These are phyloP conservation scores for Aspergillus sp. DNA, from an alignment of 2,329 filamentous ascomycete genomes.

Conservation along the genomic window DNA sequence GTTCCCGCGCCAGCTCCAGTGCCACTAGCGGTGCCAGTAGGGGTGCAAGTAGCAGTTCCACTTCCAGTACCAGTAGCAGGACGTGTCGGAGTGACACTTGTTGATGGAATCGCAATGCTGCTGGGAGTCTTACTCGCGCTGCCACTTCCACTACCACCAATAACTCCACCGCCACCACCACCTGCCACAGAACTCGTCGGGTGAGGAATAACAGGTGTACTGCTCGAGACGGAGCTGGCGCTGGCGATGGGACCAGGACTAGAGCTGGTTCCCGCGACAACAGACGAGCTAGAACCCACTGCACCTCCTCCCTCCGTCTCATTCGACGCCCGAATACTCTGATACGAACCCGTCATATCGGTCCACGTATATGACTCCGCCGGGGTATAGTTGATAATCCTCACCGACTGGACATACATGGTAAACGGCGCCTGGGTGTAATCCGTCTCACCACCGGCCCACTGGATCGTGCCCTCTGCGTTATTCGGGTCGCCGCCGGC, in stretches of 20 bases:
- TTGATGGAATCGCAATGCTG: neutral
- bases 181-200: neutral
- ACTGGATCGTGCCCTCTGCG: conserved; percentile 56
- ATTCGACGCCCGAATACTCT: conserved; percentile 57
- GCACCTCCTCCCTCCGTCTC: neutral
- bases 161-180: neutral
- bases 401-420: conserved; percentile 69
- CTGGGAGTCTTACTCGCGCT: neutral
- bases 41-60: no score
- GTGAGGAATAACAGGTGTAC: neutral
- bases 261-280: neutral
- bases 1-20: no score
- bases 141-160: neutral
- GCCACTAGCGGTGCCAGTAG: no score
- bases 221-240: neutral
- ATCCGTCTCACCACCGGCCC: conserved; percentile 70
- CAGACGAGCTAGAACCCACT: neutral
- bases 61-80: neutral
- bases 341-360: conserved; percentile 58
- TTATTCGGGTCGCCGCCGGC: conserved; percentile 57
- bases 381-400: conserved; percentile 57
- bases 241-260: neutral
- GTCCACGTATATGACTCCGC: conserved; percentile 65
- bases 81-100: neutral
- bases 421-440: conserved; percentile 66